These are phyloP conservation scores for Ascochyta pisi DNA, from an alignment of 2,329 filamentous ascomycete species.

Conservation along the genomic window DNA sequence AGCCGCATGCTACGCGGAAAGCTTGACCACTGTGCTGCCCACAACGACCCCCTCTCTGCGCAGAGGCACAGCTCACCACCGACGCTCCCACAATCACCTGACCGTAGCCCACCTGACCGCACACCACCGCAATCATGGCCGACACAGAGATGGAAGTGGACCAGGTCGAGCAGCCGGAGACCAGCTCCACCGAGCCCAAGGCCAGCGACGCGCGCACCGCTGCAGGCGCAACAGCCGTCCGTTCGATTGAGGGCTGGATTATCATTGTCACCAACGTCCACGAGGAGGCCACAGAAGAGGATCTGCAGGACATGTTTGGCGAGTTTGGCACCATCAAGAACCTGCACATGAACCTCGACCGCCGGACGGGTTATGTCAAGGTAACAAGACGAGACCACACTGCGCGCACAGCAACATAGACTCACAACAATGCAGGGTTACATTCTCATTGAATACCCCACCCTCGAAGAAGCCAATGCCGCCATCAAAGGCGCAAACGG, in stretches of 20 bases:
- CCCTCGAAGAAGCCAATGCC: constrained; percentile 78
- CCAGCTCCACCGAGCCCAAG: constrained; percentile 54
- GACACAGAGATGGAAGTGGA: constrained; percentile 57
- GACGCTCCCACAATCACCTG: constrained; percentile 3
- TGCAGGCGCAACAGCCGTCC: constrained; percentile 78
- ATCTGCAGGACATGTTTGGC: constrained; percentile 79
- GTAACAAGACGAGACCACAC: constrained; percentile 51
- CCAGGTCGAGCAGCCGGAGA: constrained; percentile 44
- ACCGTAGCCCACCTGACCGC: background rate
- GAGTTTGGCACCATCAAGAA: constrained; percentile 90
- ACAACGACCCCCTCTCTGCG: constrained; percentile 11
- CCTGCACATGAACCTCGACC: constrained; percentile 80
- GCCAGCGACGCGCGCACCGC: constrained; percentile 74
- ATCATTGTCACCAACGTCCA: constrained; percentile 86
- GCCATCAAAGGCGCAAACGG: constrained; percentile 81
- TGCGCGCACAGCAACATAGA: background rate
- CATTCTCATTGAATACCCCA: constrained; percentile 83
- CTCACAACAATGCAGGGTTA: constrained; percentile 67
- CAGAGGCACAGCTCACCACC: constrained; percentile 5
- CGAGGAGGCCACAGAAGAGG: constrained; percentile 85
- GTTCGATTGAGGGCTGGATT: constrained; percentile 90
- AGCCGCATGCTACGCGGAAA: constrained; percentile 16
- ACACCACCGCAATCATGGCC: constrained; percentile 46
- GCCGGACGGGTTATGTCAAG: constrained; percentile 86
- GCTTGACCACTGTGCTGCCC: constrained; percentile 16